Conservation (phyloP, 2,329 filamentous ascomycete genomes). For the Helicocarpus griseus region DNA sequence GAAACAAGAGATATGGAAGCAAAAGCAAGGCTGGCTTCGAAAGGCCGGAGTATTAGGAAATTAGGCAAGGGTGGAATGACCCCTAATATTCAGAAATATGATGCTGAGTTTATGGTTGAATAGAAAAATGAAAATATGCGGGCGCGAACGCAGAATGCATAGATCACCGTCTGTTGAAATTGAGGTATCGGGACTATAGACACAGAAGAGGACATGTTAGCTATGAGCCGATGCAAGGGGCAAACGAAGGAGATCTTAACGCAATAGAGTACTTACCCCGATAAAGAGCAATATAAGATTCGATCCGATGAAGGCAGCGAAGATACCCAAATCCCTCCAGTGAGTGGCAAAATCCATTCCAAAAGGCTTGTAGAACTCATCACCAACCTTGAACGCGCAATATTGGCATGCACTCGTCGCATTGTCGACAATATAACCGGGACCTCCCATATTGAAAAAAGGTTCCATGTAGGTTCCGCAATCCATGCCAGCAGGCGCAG, state of each 20-base stretch:
- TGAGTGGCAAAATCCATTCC: constrained; percentile 57
- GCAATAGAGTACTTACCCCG: constrained; percentile 35
- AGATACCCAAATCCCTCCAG: constrained; percentile 79
- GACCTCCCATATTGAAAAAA: constrained; percentile 32
- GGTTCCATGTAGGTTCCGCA: constrained; percentile 44
- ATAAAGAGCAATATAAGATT: constrained; percentile 60
- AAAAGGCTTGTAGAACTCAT: constrained; percentile 66
- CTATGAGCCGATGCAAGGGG: constrained; percentile 8
- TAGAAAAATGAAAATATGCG: background rate
- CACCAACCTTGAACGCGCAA: constrained; percentile 64
- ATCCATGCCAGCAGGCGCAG: constrained; percentile 51
- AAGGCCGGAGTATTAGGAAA: background rate
- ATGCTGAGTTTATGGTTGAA: too few relatives aligned
- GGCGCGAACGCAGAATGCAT: background rate
- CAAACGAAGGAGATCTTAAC: constrained; percentile 1
- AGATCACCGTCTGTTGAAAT: constrained; percentile 32
- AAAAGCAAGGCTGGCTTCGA: background rate
- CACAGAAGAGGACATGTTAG: background rate
- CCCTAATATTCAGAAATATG: too few relatives aligned
- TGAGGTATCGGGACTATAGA: constrained; percentile 33
- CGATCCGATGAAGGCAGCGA: constrained; percentile 62
- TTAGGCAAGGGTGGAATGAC: too few relatives aligned
- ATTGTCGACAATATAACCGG: constrained; percentile 41
- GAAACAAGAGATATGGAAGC: background rate
- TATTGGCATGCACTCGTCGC: constrained; percentile 41